phyloP scores from a whole-genome alignment of 331 rosid genomes.

The Quercus tomentella region DNA sequence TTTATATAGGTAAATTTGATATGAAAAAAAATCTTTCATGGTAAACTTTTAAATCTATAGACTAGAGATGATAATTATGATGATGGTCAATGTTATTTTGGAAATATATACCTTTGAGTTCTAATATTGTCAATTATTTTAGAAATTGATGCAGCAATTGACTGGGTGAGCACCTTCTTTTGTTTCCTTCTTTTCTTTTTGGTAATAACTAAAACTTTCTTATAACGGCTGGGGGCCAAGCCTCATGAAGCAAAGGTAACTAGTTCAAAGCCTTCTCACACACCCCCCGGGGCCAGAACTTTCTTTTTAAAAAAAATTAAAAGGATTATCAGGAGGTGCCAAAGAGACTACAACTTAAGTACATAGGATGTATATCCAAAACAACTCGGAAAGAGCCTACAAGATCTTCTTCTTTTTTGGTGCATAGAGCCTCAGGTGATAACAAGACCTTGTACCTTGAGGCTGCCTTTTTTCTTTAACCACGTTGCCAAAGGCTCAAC shows the following conservation, averaged over 20 bases:
- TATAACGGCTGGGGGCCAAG: too few relatives aligned
- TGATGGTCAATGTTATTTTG: neutral
- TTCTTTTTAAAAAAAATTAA: too few relatives aligned
- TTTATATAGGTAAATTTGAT: neutral
- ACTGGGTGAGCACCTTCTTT: neutral
- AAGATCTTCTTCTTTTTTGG: neutral
- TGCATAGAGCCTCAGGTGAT: neutral
- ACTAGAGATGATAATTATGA: neutral
- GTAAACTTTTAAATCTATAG: neutral
- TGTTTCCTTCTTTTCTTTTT: neutral
- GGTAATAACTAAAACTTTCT: neutral
- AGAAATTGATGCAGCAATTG: neutral
- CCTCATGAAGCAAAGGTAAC: too few relatives aligned
- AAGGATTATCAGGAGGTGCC: too few relatives aligned
- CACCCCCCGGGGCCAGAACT: too few relatives aligned
- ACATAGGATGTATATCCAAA: too few relatives aligned
- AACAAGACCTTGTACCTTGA: neutral
- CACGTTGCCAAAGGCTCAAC: neutral
- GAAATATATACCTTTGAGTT: neutral
- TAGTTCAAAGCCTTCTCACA: too few relatives aligned
- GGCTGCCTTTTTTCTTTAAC: neutral
- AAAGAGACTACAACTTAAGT: too few relatives aligned
- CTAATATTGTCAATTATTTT: neutral
- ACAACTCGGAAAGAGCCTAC: too few relatives aligned
- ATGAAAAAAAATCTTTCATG: neutral